phyloP scores from a whole-genome alignment of 805 yeast species.

The Sungouiozyma ichnusensis region DNA sequence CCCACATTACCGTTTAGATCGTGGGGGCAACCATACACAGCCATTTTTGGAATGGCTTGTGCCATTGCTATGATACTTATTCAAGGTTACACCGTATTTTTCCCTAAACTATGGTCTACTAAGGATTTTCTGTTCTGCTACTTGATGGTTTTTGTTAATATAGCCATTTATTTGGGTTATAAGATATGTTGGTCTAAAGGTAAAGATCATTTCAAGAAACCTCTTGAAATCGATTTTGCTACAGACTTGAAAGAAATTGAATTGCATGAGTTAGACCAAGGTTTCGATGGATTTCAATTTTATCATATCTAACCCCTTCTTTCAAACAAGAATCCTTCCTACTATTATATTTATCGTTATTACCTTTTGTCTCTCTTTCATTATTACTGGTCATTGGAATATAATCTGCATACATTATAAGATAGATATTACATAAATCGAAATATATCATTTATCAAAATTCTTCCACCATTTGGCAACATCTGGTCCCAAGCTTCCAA shows the following conservation, averaged over 20 bases:
- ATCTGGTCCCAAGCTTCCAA: slow-evolving; percentile 16
- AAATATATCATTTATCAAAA: neutral
- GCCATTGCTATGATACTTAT: slow-evolving; percentile 44
- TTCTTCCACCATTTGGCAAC: slow-evolving; percentile 19
- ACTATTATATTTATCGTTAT: neutral
- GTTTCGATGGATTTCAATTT: slow-evolving; percentile 15
- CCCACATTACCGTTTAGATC: slow-evolving; percentile 39
- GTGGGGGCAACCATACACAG: slow-evolving; percentile 51
- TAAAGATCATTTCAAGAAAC: slow-evolving; percentile 36
- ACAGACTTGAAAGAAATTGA: slow-evolving; percentile 49
- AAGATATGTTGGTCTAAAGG: slow-evolving; percentile 35
- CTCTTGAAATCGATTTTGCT: slow-evolving; percentile 42
- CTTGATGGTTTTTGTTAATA: slow-evolving; percentile 53
- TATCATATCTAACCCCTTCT: slow-evolving; percentile 4
- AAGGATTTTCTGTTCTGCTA: slow-evolving; percentile 59
- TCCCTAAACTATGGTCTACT: slow-evolving; percentile 54
- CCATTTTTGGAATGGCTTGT: slow-evolving; percentile 38
- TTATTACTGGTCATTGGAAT: neutral
- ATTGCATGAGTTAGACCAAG: slow-evolving; percentile 37
- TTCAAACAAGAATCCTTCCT: neutral
- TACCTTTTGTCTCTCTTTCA: neutral
- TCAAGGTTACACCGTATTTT: slow-evolving; percentile 62
- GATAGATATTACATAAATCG: neutral
- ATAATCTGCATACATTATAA: neutral
- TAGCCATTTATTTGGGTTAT: slow-evolving; percentile 41